Evolutionary conservation across 1,139 yeast species (phyloP).

Genomic region (Suhomyces yuchorum): DNA sequence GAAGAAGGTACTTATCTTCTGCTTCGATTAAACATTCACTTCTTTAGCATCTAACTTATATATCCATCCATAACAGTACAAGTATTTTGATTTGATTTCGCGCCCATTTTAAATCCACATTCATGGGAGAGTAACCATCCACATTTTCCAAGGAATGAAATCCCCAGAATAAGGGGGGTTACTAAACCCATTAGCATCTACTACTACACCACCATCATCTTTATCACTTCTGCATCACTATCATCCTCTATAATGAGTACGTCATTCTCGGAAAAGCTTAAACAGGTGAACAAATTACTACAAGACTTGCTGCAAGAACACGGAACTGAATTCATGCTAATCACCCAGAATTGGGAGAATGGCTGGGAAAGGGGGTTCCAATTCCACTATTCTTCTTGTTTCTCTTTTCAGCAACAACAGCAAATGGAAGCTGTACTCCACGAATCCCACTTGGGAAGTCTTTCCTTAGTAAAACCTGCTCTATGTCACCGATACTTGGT

Average conservation of each 20-base stretch:
- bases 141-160: background rate
- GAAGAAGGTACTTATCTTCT: slow-evolving; percentile 22
- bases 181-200: too few species aligned
- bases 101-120: slow-evolving; percentile 7
- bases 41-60: slow-evolving; percentile 5
- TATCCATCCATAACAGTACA: slow-evolving; percentile 4
- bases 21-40: slow-evolving; percentile 18
- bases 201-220: too few species aligned
- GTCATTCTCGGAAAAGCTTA: background rate
- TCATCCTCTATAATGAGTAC: background rate
- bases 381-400: slow-evolving; percentile 20
- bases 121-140: background rate
- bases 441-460: background rate
- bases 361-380: slow-evolving; percentile 1
- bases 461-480: slow-evolving; percentile 14
- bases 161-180: too few species aligned
- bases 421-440: slow-evolving; percentile 13
- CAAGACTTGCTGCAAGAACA: slow-evolving; percentile 3
- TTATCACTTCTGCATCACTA: too few species aligned
- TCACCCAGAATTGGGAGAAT: slow-evolving; percentile 7
- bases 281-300: background rate
- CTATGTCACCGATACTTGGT: slow-evolving; percentile 4
- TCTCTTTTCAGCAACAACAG: slow-evolving; percentile 16
- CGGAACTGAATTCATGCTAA: slow-evolving; percentile 12
- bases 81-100: slow-evolving; percentile 7